Conservation (phyloP, 2,329 filamentous ascomycete species). For the Eutypa lata region DNA sequence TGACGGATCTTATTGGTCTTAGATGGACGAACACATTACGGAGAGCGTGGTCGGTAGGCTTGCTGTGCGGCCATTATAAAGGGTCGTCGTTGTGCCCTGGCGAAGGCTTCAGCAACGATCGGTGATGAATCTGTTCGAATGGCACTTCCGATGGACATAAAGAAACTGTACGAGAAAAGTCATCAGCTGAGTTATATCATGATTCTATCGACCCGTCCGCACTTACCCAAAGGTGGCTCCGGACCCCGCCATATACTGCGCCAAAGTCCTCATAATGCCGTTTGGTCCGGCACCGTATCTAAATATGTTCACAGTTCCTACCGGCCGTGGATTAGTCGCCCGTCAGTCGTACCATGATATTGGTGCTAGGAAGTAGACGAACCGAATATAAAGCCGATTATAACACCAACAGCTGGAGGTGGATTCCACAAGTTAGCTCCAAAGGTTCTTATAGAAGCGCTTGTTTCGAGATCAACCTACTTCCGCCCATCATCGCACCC, state of each 20-base stretch:
- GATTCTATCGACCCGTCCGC: neutral
- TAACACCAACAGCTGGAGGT: constrained; percentile 77
- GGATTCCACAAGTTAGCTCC: too few species aligned
- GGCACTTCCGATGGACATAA: constrained; percentile 98
- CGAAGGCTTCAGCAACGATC: constrained; percentile 72
- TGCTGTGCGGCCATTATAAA: constrained; percentile 56
- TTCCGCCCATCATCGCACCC: constrained; percentile 97
- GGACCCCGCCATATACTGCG: constrained; percentile 95
- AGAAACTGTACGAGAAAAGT: constrained; percentile 59
- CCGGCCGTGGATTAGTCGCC: neutral
- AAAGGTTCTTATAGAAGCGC: neutral
- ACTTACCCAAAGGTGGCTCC: constrained; percentile 91
- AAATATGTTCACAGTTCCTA: constrained; percentile 91
- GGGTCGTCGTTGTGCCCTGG: constrained; percentile 68
- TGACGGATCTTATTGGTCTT: neutral
- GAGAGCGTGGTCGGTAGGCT: constrained; percentile 34
- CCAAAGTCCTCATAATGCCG: constrained; percentile 88
- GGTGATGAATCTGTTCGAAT: constrained; percentile 88
- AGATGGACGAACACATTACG: constrained; percentile 12
- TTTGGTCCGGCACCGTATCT: constrained; percentile 90
- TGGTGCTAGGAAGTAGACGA: too few species aligned
- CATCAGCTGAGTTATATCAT: constrained; percentile 7
- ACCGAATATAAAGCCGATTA: constrained; percentile 99
- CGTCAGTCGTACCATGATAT: constrained; percentile 4
- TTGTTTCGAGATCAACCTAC: constrained; percentile 55